phyloP scores from a whole-genome alignment of 352 stramenopile genomes.

The Phytophthora pseudosyringae region DNA sequence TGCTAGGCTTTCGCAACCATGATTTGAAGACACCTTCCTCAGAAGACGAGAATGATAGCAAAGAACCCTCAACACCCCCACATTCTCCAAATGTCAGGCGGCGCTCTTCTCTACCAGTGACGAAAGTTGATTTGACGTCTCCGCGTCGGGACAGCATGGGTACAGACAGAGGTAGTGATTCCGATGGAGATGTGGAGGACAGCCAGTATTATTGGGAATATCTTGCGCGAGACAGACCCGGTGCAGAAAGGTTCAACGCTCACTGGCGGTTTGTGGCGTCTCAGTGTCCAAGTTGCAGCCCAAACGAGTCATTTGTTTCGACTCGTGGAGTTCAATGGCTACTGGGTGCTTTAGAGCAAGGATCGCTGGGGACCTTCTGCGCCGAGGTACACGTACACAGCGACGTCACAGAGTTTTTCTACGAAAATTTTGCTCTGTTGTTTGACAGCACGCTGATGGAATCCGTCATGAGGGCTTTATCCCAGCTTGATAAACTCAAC shows the following conservation, averaged over 20 bases:
- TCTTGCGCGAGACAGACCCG: slow-evolving; percentile 60
- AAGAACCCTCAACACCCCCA: slow-evolving; percentile 31
- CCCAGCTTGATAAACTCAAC: slow-evolving; percentile 56
- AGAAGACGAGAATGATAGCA: slow-evolving; percentile 31
- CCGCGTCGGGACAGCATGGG: slow-evolving; percentile 27
- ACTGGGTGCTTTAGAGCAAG: slow-evolving; percentile 65
- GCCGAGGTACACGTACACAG: slow-evolving; percentile 56
- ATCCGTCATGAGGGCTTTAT: slow-evolving; percentile 56
- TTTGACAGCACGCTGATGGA: slow-evolving; percentile 49
- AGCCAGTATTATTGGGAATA: slow-evolving; percentile 75
- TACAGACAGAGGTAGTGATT: slow-evolving; percentile 27
- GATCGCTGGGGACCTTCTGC: slow-evolving; percentile 59
- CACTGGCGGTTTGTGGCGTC: slow-evolving; percentile 70
- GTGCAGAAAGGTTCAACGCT: slow-evolving; percentile 53
- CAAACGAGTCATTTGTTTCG: slow-evolving; percentile 69
- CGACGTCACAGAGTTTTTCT: slow-evolving; percentile 58
- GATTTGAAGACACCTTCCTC: slow-evolving; percentile 15
- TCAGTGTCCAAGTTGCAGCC: slow-evolving; percentile 54
- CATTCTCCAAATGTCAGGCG: slow-evolving; percentile 27
- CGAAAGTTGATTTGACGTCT: slow-evolving; percentile 24
- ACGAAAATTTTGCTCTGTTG: slow-evolving; percentile 58
- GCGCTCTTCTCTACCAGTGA: slow-evolving; percentile 21
- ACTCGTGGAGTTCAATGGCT: slow-evolving; percentile 81
- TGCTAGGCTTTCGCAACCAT: slow-evolving; percentile 62
- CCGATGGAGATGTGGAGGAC: slow-evolving; percentile 30